Conservation (phyloP, 768 basidiomycete genomes). For the Gloeophyllum trabeum region DNA sequence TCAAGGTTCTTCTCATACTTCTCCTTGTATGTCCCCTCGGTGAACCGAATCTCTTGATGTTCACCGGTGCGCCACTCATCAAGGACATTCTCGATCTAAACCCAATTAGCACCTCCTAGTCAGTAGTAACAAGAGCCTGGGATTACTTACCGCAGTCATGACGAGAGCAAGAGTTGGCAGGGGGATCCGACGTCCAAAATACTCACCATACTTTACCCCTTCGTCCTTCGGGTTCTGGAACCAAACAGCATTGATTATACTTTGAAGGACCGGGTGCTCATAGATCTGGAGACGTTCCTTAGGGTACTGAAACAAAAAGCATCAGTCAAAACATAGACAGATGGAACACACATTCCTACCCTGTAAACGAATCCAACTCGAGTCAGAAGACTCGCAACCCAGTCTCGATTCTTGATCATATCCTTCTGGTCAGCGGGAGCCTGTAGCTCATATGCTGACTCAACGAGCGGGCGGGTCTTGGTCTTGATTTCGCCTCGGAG, state of each 20-base stretch:
- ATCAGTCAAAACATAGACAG: not conserved
- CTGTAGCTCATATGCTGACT: slow-evolving; percentile 3
- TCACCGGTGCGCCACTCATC: not conserved
- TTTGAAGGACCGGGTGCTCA: slow-evolving; percentile 15
- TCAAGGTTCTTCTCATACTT: not conserved
- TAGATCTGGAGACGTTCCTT: slow-evolving; percentile 12
- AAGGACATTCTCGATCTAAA: not conserved
- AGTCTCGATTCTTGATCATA: too few relatives aligned
- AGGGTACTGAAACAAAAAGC: not conserved
- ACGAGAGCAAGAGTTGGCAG: not conserved
- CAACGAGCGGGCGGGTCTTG: slow-evolving; percentile 3
- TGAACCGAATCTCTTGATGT: not conserved
- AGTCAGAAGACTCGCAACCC: too few relatives aligned
- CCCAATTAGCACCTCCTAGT: not conserved
- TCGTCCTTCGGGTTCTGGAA: slow-evolving; percentile 16
- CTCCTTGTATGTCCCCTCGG: not conserved
- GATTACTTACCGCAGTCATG: slow-evolving; percentile 2
- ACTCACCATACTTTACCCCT: slow-evolving; percentile 11
- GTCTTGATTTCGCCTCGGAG: slow-evolving; percentile 3
- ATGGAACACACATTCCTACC: too few relatives aligned
- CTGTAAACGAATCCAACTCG: too few relatives aligned
- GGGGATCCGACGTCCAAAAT: slow-evolving; percentile 13
- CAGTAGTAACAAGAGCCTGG: not conserved
- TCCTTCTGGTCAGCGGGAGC: too few relatives aligned
- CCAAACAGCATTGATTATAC: slow-evolving; percentile 13